Conservation (phyloP, 1,139 yeast species). For the Scheffersomyces stambukii region DNA sequence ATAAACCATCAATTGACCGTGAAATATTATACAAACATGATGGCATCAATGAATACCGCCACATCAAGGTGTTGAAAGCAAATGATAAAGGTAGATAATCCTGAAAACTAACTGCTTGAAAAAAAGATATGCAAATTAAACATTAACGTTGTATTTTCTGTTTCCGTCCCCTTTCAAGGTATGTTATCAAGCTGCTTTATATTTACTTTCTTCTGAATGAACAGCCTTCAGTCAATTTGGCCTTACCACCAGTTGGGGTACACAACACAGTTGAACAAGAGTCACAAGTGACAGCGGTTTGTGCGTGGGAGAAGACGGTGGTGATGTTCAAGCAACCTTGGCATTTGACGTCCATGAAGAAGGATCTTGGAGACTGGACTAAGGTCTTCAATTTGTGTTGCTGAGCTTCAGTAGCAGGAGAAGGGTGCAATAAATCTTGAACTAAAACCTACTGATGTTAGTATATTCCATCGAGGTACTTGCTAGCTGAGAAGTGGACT, state of each 20-base stretch:
- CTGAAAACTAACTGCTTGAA: no score
- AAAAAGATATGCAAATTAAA: no score
- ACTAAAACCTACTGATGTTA: slow-evolving; percentile 67
- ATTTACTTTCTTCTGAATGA: slow-evolving; percentile 97
- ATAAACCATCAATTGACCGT: no score
- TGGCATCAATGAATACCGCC: no score
- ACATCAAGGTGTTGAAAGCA: no score
- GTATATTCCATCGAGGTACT: neutral
- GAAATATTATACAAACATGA: no score
- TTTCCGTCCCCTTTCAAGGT: no score
- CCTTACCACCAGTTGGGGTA: slow-evolving; percentile 99
- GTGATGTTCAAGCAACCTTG: slow-evolving; percentile 99
- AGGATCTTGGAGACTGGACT: slow-evolving; percentile 97
- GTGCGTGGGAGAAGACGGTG: slow-evolving; percentile 99
- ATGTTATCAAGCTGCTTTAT: no score
- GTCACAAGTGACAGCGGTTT: slow-evolving; percentile 99
- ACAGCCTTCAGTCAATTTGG: slow-evolving; percentile 98
- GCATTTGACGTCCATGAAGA: slow-evolving; percentile 99
- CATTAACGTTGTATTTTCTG: no score
- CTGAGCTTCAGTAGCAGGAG: slow-evolving; percentile 92
- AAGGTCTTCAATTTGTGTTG: slow-evolving; percentile 97
- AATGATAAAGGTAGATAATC: no score
- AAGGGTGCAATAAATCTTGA: slow-evolving; percentile 97
- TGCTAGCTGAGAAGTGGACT: neutral
- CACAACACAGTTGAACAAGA: slow-evolving; percentile 97